These are phyloP conservation scores for Aspergillus ostianus DNA, from an alignment of 495 filamentous ascomycete species.

Conservation along the genomic window DNA sequence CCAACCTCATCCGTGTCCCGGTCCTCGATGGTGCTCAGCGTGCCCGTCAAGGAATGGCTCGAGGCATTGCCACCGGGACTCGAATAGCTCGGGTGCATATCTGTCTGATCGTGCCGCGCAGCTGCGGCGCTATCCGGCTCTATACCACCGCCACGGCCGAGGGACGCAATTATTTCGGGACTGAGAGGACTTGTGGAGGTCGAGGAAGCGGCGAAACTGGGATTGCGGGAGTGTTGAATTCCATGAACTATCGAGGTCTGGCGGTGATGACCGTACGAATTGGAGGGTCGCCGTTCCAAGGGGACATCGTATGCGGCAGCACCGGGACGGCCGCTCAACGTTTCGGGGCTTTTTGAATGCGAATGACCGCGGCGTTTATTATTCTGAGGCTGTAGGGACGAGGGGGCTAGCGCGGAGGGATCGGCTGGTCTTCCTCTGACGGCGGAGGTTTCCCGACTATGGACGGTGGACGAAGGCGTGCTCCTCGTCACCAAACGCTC, in stretches of 20 bases:
- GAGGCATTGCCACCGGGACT: conserved; percentile 23
- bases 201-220: conserved; percentile 63
- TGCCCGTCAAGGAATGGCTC: conserved; percentile 26
- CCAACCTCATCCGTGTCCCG: conserved; percentile 28
- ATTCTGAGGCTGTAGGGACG: conserved; percentile 44
- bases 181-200: conserved; percentile 75
- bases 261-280: conserved; percentile 82
- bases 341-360: conserved; percentile 56
- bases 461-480: conserved; percentile 51
- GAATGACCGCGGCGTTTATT: conserved; percentile 49
- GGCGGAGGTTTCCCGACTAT: conserved; percentile 45
- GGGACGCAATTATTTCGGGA: conserved; percentile 77
- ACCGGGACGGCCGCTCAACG: conserved; percentile 34
- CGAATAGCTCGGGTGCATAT: conserved; percentile 27
- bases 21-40: conserved; percentile 44
- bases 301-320: conserved; percentile 50
- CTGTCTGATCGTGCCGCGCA: conserved; percentile 33
- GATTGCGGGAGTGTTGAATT: conserved; percentile 88
- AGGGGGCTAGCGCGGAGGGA: conserved; percentile 34
- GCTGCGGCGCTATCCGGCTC: conserved; percentile 24
- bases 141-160: conserved; percentile 38
- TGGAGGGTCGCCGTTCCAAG: conserved; percentile 68
- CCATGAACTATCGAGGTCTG: conserved; percentile 95
- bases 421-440: conserved; percentile 45
- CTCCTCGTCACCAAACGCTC: conserved; percentile 43